Evolutionary conservation across 805 yeast genomes (phyloP), one percentile per base, ranked within the genome.

Genomic region (Clavispora fructus): DNA sequence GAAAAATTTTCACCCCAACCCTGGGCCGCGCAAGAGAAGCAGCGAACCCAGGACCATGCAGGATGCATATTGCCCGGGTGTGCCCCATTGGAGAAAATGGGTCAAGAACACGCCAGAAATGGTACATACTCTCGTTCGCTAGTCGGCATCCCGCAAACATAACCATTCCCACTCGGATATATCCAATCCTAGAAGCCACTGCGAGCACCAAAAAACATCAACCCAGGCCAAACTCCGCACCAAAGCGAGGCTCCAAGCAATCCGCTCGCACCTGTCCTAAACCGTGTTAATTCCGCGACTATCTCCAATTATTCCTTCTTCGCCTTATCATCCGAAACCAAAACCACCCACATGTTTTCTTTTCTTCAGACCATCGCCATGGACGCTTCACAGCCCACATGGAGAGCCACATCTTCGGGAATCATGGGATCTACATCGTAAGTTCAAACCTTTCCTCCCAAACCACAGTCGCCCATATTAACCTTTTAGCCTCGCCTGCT

Each of bases 371-470:
- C 30, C 25, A 28, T 27, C 28, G 14, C n/a, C 19, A 41, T 23
- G 40, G 37, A 39, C n/a, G 28, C 12, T 7, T 13, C 41, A 4
- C 31, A 26, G 16, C 23, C 41, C 5, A 33, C 43, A 17, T 53
- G 57, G 53, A 63, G 84, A 44, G 60, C 63, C 29, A 69, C 74
- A 13, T 63, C 80, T 27, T 79, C 88, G 4, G 86, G 87, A 2
- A 65, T 83, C 3, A 74, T 82, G 60, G 92, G 92, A 2, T 81
- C 88, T 11, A 75, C 85, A 8, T 78, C 83, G 61, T 69, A 65
- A 51, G 75, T 65, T 19, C 23, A 19, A 33, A 16, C 25, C 28
- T 19, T 7, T 1, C 19, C 39, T 30, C 16, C 4, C 27, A 28
- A 40, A 40, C 25, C 2, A 6, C 25, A 12, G 12, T 31, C 48